Percentiles rank a stretch among this genome's conserved stretches.
These are phyloP conservation scores for Iodosphaeria phyllophila DNA, from an alignment of 2,329 filamentous ascomycete species.

Conservation along the genomic window DNA sequence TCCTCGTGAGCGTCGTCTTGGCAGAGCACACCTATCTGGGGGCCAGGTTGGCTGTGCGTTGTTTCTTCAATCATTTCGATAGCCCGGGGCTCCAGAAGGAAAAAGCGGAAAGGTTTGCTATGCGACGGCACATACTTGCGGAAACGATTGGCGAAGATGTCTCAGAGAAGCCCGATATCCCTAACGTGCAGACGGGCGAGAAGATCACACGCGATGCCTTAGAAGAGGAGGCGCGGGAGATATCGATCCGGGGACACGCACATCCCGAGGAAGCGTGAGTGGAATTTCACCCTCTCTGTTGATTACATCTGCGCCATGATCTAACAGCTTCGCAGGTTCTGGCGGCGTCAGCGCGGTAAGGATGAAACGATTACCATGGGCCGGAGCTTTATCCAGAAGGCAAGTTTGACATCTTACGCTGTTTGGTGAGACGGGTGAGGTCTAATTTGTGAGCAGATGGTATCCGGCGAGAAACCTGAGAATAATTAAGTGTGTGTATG, in stretches of 20 bases:
- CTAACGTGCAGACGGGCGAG: slow-evolving; percentile 33
- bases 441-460: slow-evolving; percentile 1
- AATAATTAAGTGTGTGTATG: slow-evolving; percentile 1
- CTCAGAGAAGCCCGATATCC: slow-evolving; percentile 28
- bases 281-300: not conserved
- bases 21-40: slow-evolving; percentile 82
- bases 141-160: slow-evolving; percentile 45
- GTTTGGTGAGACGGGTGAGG: not conserved
- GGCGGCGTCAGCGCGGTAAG: slow-evolving; percentile 39
- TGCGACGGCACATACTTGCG: slow-evolving; percentile 63
- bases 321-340: slow-evolving; percentile 27
- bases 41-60: slow-evolving; percentile 52
- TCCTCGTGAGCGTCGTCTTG: slow-evolving; percentile 67
- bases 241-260: slow-evolving; percentile 28
- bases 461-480: slow-evolving; percentile 1
- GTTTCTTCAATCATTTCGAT: slow-evolving; percentile 62
- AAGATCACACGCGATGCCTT: slow-evolving; percentile 46
- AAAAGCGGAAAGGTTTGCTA: slow-evolving; percentile 58
- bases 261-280: slow-evolving; percentile 32
- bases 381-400: slow-evolving; percentile 32
- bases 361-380: slow-evolving; percentile 38
- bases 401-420: slow-evolving; percentile 4
- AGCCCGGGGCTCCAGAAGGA: slow-evolving; percentile 76
- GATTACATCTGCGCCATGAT: not conserved
- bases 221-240: slow-evolving; percentile 40